Evolutionary conservation across 768 basidiomycete species (phyloP).

Genomic region (Suillus brevipes): DNA sequence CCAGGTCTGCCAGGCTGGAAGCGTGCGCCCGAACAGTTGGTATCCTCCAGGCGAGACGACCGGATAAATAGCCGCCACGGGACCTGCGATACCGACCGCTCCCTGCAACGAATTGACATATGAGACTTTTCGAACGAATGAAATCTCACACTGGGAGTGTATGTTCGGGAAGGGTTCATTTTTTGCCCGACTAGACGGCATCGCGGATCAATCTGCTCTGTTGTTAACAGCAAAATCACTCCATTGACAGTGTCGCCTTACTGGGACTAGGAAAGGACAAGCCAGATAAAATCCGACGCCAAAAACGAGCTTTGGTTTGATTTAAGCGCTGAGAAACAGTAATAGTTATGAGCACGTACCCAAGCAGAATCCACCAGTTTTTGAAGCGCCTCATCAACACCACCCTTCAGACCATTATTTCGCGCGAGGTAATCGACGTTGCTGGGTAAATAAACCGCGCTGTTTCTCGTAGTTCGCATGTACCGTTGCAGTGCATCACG

Average conservation of each 20-base stretch:
- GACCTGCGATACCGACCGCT: conserved; percentile 69
- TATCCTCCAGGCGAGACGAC: conserved; percentile 67
- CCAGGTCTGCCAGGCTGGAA: conserved; percentile 69
- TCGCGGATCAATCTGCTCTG: conserved; percentile 52
- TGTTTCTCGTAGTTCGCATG: conserved; percentile 52
- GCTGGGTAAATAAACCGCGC: conserved; percentile 66
- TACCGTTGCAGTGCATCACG: conserved; percentile 57
- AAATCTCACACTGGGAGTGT: conserved; percentile 55
- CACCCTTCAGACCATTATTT: conserved; percentile 56
- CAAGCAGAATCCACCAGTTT: conserved; percentile 51
- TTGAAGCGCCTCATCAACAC: conserved; percentile 42
- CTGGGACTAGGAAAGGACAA: conserved; percentile 63
- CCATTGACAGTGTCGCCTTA: conserved; percentile 23
- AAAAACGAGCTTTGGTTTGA: conserved; percentile 48
- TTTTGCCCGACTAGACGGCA: conserved; percentile 66
- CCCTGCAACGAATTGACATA: conserved; percentile 41
- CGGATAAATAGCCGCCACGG: conserved; percentile 65
- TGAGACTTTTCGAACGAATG: not conserved
- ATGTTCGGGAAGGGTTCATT: conserved; percentile 73
- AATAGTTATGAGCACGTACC: conserved; percentile 32
- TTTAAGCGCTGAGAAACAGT: not conserved
- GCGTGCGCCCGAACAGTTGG: conserved; percentile 60
- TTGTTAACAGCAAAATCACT: not conserved
- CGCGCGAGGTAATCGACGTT: conserved; percentile 66
- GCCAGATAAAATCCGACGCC: conserved; percentile 67